phyloP scores from a whole-genome alignment of 345 rosid species.

The Triadica sebifera region DNA sequence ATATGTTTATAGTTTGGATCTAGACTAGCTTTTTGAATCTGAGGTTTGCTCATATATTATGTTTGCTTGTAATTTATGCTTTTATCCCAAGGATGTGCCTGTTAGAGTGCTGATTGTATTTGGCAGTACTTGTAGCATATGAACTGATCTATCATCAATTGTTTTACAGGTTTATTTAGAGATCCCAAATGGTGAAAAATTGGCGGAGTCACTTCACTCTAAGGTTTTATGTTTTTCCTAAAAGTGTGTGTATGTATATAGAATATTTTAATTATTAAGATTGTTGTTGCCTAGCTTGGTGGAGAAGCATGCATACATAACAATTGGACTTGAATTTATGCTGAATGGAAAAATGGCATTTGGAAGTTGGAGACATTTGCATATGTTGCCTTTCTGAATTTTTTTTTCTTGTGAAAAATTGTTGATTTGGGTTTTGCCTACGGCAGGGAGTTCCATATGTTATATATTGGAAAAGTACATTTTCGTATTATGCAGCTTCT shows the following conservation, averaged over 20 bases:
- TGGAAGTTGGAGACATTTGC: conserved; percentile 11
- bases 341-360: conserved; percentile 5
- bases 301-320: not conserved
- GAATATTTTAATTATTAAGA: not conserved
- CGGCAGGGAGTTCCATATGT: conserved; percentile 86
- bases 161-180: conserved; percentile 75
- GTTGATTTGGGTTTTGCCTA: conserved; percentile 16
- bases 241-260: not conserved
- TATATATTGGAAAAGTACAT: conserved; percentile 67
- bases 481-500: conserved; percentile 63
- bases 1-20: too few species aligned
- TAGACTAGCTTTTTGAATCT: too few species aligned
- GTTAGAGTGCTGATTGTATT: not conserved
- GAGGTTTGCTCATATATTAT: not conserved
- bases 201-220: conserved; percentile 83
- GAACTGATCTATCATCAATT: not conserved
- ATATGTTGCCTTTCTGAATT: not conserved
- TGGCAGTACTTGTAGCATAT: not conserved
- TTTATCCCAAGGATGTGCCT: not conserved
- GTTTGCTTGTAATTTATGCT: not conserved
- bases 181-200: conserved; percentile 67
- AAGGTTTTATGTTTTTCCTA: conserved; percentile 43
- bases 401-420: not conserved
- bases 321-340: conserved; percentile 2
- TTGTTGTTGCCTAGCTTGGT: not conserved